Evolutionary conservation across 345 rosid species (phyloP).

Genomic region (Clausena lansium): DNA sequence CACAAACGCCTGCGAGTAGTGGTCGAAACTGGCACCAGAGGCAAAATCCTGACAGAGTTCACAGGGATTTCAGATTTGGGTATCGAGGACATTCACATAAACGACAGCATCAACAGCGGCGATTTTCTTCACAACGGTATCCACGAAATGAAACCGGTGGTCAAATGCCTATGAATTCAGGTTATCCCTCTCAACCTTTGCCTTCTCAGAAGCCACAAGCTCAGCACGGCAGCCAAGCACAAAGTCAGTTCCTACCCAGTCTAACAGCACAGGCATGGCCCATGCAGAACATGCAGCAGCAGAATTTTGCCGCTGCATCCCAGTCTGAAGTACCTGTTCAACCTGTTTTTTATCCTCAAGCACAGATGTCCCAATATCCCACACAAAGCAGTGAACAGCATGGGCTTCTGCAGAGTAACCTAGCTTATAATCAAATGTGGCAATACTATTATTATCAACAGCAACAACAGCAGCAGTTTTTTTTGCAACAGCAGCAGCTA

Average conservation of each 20-base stretch:
- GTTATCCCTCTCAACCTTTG: slow-evolving; percentile 27
- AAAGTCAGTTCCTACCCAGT: slow-evolving; percentile 26
- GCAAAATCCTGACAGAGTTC: slow-evolving; percentile 34
- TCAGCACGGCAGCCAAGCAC: slow-evolving; percentile 33
- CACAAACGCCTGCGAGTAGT: slow-evolving; percentile 20
- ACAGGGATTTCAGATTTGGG: slow-evolving; percentile 43
- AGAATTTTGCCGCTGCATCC: slow-evolving; percentile 30
- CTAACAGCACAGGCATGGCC: slow-evolving; percentile 32
- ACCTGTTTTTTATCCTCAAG: slow-evolving; percentile 38
- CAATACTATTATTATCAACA: slow-evolving; percentile 74
- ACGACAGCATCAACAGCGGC: slow-evolving; percentile 36
- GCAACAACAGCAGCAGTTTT: slow-evolving; percentile 49
- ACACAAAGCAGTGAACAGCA: slow-evolving; percentile 46
- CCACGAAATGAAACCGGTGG: slow-evolving; percentile 25
- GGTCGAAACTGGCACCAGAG: slow-evolving; percentile 36
- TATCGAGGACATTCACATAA: slow-evolving; percentile 44
- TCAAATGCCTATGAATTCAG: slow-evolving; percentile 27
- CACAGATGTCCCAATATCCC: slow-evolving; percentile 42
- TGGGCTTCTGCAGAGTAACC: slow-evolving; percentile 42
- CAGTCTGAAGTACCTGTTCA: slow-evolving; percentile 36
- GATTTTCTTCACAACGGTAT: slow-evolving; percentile 27
- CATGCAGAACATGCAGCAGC: slow-evolving; percentile 40
- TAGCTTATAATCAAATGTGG: slow-evolving; percentile 73
- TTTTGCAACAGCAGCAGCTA: slow-evolving; percentile 45
- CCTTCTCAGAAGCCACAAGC: slow-evolving; percentile 22